Evolutionary conservation across 2,329 filamentous ascomycete genomes (phyloP), one percentile per base, ranked within the genome.

Genomic region (Colletotrichum filicis): DNA sequence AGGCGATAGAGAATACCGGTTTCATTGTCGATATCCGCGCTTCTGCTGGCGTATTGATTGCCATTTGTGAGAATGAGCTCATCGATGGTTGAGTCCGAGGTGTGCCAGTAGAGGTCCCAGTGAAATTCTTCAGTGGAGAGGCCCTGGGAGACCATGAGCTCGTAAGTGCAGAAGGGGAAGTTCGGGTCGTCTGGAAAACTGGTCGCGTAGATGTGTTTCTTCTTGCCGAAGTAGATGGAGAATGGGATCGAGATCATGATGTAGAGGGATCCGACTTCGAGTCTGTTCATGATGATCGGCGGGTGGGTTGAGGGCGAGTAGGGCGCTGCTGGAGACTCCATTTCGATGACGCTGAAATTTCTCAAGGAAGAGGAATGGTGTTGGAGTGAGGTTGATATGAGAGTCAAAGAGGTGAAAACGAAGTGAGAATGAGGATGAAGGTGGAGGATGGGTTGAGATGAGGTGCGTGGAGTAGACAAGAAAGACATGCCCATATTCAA

Each of bases 91-190:
- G 66, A 68, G 49, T 30, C 14, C 56, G 53, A 64, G 4, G 78
- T 78, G 64, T 83, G 79, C 73, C 77, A 81, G 74, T 83, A 83
- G 59, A 83, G 68, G n/a, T 80, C 81, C 82, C 81, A 83, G 74
- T 77, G 76, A 59, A 83, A 83, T 56, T 82, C 79, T 52, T 80
- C 79, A 6, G 73, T 74, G 5, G 70, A 76, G 24, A 73, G 63
- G 26, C 76, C 74, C 37, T 76, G 58, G 6, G 77, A 58, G n/a
- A 75, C 75, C 24, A 52, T 66, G 12, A 74, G 74, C 28, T 79
- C 76, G 55, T 79, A 74, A 4, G 66, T 71, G 24, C 35, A 30
- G 56, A 42, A 58, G n/a, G 63, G 72, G 6, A 74, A 63, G 26
- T 72, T 70, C 7, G 78, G 67, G 35, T 73, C 72, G n/a, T 53